Conservation (phyloP, 2,329 filamentous ascomycete species). For the Zarea fungicola region DNA sequence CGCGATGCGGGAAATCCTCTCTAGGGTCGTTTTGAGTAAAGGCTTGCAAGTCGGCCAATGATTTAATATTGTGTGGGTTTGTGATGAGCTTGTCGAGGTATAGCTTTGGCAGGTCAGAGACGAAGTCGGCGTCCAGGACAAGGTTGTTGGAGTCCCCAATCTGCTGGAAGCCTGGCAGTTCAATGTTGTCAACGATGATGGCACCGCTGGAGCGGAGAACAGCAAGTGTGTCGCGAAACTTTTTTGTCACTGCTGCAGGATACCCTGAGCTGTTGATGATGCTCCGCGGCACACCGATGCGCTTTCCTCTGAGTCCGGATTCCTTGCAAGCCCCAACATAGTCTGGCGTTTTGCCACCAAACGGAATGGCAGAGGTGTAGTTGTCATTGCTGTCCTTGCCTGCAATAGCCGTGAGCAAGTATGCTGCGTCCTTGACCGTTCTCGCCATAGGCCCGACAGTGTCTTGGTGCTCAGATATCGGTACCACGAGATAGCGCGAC, state of each 20-base stretch:
- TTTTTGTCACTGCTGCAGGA: slow-evolving; percentile 27
- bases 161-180: slow-evolving; percentile 37
- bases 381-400: slow-evolving; percentile 55
- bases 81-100: slow-evolving; percentile 49
- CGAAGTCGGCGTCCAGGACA: slow-evolving; percentile 54
- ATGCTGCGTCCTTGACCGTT: slow-evolving; percentile 58
- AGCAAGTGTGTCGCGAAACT: slow-evolving; percentile 51
- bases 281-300: slow-evolving; percentile 62
- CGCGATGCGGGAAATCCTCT: slow-evolving; percentile 53
- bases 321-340: slow-evolving; percentile 55
- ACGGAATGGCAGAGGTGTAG: slow-evolving; percentile 56
- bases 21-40: slow-evolving; percentile 47
- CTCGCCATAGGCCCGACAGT: slow-evolving; percentile 58
- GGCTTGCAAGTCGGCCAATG: slow-evolving; percentile 41
- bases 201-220: slow-evolving; percentile 52
- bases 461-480: slow-evolving; percentile 58
- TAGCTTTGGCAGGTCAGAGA: slow-evolving; percentile 40
- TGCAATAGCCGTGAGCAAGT: slow-evolving; percentile 57
- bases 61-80: slow-evolving; percentile 50
- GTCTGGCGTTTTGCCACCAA: slow-evolving; percentile 49
- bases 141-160: slow-evolving; percentile 32
- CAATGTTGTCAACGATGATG: slow-evolving; percentile 51
- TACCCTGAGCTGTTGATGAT: slow-evolving; percentile 12
- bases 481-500: slow-evolving; percentile 57
- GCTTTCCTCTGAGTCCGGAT: slow-evolving; percentile 47